These are phyloP conservation scores for Apiospora marii DNA, from an alignment of 2,329 filamentous ascomycete species.

Conservation along the genomic window DNA sequence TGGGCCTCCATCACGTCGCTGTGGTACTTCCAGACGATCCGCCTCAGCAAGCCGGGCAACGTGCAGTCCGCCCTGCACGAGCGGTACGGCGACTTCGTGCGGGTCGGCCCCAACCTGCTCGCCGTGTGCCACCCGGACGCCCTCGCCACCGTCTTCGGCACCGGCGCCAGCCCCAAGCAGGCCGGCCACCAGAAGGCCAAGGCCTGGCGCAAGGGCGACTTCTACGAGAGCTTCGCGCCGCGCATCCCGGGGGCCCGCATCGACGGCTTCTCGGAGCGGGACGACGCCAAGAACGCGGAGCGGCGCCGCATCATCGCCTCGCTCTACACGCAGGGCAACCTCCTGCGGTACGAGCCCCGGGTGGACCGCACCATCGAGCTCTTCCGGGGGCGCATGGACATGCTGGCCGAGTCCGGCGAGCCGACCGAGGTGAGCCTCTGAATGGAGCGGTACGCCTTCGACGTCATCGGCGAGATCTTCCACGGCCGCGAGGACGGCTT, in stretches of 20 bases:
- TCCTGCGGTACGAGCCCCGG: conserved; percentile 13
- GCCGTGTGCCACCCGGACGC: conserved; percentile 19
- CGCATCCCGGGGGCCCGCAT: neutral
- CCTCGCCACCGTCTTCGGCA: conserved; percentile 1
- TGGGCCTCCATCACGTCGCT: conserved; percentile 17
- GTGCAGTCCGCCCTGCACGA: conserved; percentile 3
- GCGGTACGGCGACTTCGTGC: conserved; percentile 9
- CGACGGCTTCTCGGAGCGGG: conserved; percentile 18
- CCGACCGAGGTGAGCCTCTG: neutral
- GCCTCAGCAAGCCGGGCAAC: neutral
- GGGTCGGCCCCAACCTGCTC: neutral
- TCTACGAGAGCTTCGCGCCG: conserved; percentile 14
- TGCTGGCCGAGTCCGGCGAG: neutral
- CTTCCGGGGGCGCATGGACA: neutral
- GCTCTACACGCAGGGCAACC: conserved; percentile 13
- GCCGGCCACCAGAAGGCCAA: neutral
- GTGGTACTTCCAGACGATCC: conserved; percentile 15
- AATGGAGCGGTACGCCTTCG: conserved; percentile 20
- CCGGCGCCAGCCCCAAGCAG: too few species aligned
- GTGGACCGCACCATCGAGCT: conserved; percentile 4
- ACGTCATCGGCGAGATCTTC: conserved; percentile 10
- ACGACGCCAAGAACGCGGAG: neutral
- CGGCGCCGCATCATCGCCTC: neutral
- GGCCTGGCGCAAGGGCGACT: neutral
- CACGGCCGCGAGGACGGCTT: conserved; percentile 22